Base-by-base conservation (phyloP, 1,284 basidiomycete genomes). In the Puccinia sorghi region DNA sequence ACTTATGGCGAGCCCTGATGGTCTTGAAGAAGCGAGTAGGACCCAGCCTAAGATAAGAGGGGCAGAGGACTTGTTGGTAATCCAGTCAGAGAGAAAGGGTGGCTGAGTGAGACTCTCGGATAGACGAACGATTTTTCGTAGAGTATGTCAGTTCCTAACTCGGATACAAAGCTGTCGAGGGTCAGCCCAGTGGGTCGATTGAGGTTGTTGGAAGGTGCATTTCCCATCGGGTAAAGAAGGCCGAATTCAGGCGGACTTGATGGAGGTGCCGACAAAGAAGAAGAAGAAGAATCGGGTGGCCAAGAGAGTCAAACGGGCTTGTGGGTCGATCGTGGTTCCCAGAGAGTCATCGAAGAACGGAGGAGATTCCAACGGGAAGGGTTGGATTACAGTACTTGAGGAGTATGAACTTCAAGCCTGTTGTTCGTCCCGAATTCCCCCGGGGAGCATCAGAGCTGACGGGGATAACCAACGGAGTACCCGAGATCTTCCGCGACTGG, bases 1-100 rank as follows among this genome's bases (percentile, higher is more conserved):
- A 88, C 67, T 86, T 86, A 85, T 93, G 92, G 52, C 89, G 87
- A 74, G 90, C 93, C 80, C 90, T 88, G 78, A 93, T 93, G 0
- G 95, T 92, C 87, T 97, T 97, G 81, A 99, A 89, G 84, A 98
- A 98, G 22, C 96, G 90, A 9, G 95, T 92, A n/a, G 92, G 90
- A 57, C 91, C 94, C 84, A 95, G 87, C 84, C 92, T 93, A 81
- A 67, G 13, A 50, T 22, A 52, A 25, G 20, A 59, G 12, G 48
- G 4, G 1, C 2, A 12, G 11, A 50, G 15, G 57, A 37, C 15
- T 50, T 8, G 20, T 72, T 32, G 12, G 63, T 37, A 20, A 63
- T n/a, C 63, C 56, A 63, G 57, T 76, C 57, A 80, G 48, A 80
- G 66, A 57, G 17, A 54, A n/a, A 15, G 7, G 25, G 27, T 22